These are phyloP conservation scores for Clitopilus hobsonii DNA, from an alignment of 768 basidiomycete genomes.

Conservation along the genomic window DNA sequence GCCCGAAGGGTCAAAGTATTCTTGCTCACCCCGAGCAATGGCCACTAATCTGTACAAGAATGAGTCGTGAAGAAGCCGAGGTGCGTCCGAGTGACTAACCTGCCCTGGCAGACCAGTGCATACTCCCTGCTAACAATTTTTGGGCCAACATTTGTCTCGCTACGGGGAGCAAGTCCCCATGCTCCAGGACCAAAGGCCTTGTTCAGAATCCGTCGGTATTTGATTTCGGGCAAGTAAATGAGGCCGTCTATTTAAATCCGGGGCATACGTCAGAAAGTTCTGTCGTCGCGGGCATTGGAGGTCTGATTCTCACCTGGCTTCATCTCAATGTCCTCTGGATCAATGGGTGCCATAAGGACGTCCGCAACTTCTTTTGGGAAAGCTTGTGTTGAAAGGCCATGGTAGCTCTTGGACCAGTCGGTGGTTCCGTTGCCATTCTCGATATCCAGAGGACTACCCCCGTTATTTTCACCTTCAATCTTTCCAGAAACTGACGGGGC, in stretches of 20 bases:
- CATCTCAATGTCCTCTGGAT: slow-evolving; percentile 81
- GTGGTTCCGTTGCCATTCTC: slow-evolving; percentile 24
- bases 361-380: slow-evolving; percentile 75
- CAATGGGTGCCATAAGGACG: slow-evolving; percentile 67
- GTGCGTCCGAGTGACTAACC: slow-evolving; percentile 47
- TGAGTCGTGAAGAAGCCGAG: neutral
- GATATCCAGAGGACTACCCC: neutral
- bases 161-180: slow-evolving; percentile 93
- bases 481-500: neutral
- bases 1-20: slow-evolving; percentile 89
- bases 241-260: slow-evolving; percentile 91
- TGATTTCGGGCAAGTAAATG: slow-evolving; percentile 94
- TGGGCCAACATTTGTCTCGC: slow-evolving; percentile 85
- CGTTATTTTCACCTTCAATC: neutral
- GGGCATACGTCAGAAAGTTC: no score
- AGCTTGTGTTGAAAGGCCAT: slow-evolving; percentile 72
- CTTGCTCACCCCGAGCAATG: slow-evolving; percentile 92
- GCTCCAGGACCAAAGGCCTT: slow-evolving; percentile 94
- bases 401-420: slow-evolving; percentile 89
- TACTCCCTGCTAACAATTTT: slow-evolving; percentile 91
- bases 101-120: slow-evolving; percentile 87
- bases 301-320: slow-evolving; percentile 91
- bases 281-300: no score
- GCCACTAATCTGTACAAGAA: slow-evolving; percentile 63
- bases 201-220: slow-evolving; percentile 89